Conservation (phyloP, 257 asterid species). For the Petrea volubilis region DNA sequence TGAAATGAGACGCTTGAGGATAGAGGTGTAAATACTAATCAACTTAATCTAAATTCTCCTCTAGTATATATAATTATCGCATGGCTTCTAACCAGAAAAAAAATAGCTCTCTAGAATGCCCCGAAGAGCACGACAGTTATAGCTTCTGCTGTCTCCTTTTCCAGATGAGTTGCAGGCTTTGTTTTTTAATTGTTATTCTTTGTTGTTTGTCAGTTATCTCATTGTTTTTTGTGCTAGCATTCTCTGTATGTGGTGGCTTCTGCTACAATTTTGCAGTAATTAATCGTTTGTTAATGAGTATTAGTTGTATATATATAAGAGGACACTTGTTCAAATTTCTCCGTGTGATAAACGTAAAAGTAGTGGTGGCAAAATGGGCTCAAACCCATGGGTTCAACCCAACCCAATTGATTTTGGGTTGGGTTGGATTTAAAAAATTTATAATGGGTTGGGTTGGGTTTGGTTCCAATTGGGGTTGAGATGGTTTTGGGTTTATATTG, state of each 20-base stretch:
- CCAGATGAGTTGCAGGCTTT: constrained; percentile 11
- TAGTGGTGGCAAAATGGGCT: too few relatives aligned
- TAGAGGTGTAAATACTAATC: constrained; percentile 57
- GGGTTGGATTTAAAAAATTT: too few relatives aligned
- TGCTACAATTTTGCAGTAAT: constrained; percentile 39
- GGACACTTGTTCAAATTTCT: constrained; percentile 1
- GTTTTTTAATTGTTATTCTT: constrained; percentile 14
- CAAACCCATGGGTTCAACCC: too few relatives aligned
- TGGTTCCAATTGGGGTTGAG: too few relatives aligned
- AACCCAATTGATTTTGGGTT: too few relatives aligned
- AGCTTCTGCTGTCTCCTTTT: neutral
- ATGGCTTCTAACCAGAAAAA: constrained; percentile 22
- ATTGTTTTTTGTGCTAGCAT: constrained; percentile 23
- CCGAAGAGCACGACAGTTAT: neutral
- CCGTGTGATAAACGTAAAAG: constrained; percentile 11
- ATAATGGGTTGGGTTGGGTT: too few relatives aligned
- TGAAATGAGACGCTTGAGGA: constrained; percentile 82
- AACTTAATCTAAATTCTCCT: constrained; percentile 13
- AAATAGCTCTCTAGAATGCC: constrained; percentile 18
- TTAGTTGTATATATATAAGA: constrained; percentile 33
- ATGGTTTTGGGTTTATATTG: too few relatives aligned
- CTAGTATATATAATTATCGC: neutral
- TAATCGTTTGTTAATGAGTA: constrained; percentile 20
- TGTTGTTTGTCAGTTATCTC: constrained; percentile 1
- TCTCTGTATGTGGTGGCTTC: constrained; percentile 27